These are phyloP conservation scores for Anacardium occidentale DNA, from an alignment of 345 rosid species.

Conservation along the genomic window DNA sequence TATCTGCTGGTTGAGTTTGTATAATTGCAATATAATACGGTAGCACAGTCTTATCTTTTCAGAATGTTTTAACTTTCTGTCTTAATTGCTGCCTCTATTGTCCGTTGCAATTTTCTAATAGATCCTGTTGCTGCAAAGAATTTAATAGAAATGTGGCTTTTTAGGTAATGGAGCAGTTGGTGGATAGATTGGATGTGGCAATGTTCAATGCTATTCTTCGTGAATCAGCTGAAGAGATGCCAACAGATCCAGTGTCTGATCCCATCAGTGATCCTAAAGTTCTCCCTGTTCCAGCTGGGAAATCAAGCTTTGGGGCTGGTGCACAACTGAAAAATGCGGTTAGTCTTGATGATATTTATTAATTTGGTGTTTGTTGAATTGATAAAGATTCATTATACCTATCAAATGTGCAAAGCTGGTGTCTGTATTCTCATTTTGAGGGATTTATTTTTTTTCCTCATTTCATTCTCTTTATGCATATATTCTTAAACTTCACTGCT, in stretches of 20 bases:
- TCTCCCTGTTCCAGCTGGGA: slow-evolving; percentile 90
- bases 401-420: slow-evolving; percentile 3
- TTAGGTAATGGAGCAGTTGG: slow-evolving; percentile 91
- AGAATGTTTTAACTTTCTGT: not conserved
- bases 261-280: slow-evolving; percentile 84
- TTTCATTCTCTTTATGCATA: not conserved
- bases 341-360: slow-evolving; percentile 21
- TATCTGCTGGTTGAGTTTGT: not conserved
- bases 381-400: not conserved
- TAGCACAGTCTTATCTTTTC: not conserved
- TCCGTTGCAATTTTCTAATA: slow-evolving; percentile 1
- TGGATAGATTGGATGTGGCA: slow-evolving; percentile 84
- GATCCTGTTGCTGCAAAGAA: slow-evolving; percentile 14
- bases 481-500: not conserved
- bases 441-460: not conserved
- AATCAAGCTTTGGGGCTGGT: slow-evolving; percentile 86
- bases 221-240: slow-evolving; percentile 94
- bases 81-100: not conserved
- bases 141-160: slow-evolving; percentile 9
- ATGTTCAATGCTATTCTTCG: slow-evolving; percentile 98
- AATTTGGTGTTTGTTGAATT: slow-evolving; percentile 5
- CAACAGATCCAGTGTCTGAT: slow-evolving; percentile 93
- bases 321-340: slow-evolving; percentile 90
- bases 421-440: not conserved
- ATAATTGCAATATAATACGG: not conserved